Evolutionary conservation across 805 yeast species (phyloP).

Genomic region (Wickerhamomyces pijperi): DNA sequence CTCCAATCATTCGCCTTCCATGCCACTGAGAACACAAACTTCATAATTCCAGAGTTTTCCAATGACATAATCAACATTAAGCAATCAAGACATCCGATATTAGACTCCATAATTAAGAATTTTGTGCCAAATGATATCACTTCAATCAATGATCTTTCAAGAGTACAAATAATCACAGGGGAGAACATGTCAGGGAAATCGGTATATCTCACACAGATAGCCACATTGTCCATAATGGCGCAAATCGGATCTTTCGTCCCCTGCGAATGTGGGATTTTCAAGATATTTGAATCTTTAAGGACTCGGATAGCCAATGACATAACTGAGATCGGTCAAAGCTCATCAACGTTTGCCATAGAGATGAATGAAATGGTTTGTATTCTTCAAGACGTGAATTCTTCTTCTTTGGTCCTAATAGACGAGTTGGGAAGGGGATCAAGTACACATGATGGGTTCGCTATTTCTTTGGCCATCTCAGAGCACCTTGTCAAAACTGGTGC

Average conservation of each 20-base stretch:
- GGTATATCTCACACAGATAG: constrained; percentile 41
- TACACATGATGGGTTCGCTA: constrained; percentile 39
- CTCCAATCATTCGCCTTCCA: constrained; percentile 23
- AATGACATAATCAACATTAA: constrained; percentile 15
- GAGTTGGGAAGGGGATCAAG: constrained; percentile 47
- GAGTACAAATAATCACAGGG: constrained; percentile 42
- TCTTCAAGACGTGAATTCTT: constrained; percentile 22
- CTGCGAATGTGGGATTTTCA: constrained; percentile 31
- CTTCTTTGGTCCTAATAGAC: constrained; percentile 35
- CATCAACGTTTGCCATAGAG: constrained; percentile 34
- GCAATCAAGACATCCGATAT: constrained; percentile 30
- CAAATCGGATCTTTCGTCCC: constrained; percentile 48
- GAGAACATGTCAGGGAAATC: constrained; percentile 60
- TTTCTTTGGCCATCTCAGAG: constrained; percentile 34
- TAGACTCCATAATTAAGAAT: constrained; percentile 20
- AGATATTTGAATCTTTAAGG: constrained; percentile 26
- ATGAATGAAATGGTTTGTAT: constrained; percentile 38
- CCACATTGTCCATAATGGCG: constrained; percentile 36
- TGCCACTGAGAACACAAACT: constrained; percentile 13
- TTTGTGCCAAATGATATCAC: constrained; percentile 30
- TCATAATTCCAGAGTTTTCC: constrained; percentile 27
- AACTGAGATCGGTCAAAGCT: constrained; percentile 10
- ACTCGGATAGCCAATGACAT: constrained; percentile 28
- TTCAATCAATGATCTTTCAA: constrained; percentile 23
- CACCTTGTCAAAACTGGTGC: constrained; percentile 19